Base-by-base conservation (phyloP, 192 early-diverging fungal species). In the Gryganskiella cystojenkinii region DNA sequence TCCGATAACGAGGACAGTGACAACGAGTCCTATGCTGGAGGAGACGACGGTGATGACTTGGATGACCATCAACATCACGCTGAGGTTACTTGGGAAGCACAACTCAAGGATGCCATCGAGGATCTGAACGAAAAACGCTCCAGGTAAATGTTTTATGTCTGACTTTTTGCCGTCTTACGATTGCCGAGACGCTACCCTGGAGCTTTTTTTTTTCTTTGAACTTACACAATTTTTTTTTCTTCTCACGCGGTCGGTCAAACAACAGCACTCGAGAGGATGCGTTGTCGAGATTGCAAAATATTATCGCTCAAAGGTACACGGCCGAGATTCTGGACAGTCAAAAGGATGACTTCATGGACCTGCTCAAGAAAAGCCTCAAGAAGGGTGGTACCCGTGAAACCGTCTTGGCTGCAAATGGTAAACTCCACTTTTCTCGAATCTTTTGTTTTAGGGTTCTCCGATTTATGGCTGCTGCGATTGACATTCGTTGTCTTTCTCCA, bases 231-330 rank as follows among this genome's bases (percentile, higher is more conserved):
- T n/a, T 59, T n/a, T 60, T 59, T 10, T 10, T 62, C 31, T 27
- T 5, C 11, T 53, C 43, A 8, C 9, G 17, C 46, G 15, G 27
- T 31, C 40, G 22, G 3, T 54, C 24, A n/a, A n/a, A n/a, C n/a
- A n/a, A n/a, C 70, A 90, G 89, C 53, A 81, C 82, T 17, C 71
- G 91, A 24, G 89, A 90, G 70, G 83, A 85, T 51, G 85, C 85
- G 0, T 68, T 92, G 44, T 46, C 73, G 3, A 82, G 70, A 22
- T 63, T 89, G 42, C 82, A 83, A 14, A 67, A 67, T 1, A 61
- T 86, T 7, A 71, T 90, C 66, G 69, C 88, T 27, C 86, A 82
- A 34, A 70, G 85, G 11, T 88, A 87, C 64, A 72, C 85, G 22
- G 88, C 86, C 22, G 84, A 87, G 8, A 67, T 69, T 13, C 76